Base-by-base conservation (phyloP, 225 moss, liverwort and hornwort species). In the Physcomitrellopsis africana region DNA sequence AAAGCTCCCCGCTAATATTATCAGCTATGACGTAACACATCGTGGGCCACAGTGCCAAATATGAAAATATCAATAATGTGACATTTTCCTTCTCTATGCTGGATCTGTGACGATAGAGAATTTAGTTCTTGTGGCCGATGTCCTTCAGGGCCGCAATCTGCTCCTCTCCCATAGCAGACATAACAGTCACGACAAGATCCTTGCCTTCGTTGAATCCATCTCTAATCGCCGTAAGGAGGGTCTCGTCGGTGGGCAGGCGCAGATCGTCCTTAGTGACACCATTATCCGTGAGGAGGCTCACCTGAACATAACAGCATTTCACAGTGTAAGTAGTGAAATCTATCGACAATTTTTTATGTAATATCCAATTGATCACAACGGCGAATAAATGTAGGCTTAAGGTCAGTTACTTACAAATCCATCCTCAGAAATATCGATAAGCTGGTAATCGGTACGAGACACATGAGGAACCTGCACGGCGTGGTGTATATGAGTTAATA, bases 121-220 rank as follows among this genome's bases (percentile, higher is more conserved):
- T 49, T 78, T 89, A 96, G 79, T 89, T 84, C 76, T 91, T 96
- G 24, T 75, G 88, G 16, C 96, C 96, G 7, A 96, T 79, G 70
- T 96, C 96, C 86, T 96, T 96, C 63, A 96, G 83, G 11, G 96
- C 92, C 17, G 88, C 90, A 53, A 96, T 94, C 96, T 96, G 96
- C 80, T 96, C 96, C 83, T 96, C 96, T 41, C 92, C 89, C 96
- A 96, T 96, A 1, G 96, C 92, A 19, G 96, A 81, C 96, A 96
- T 96, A 7, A 96, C 96, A 3, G 96, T 96, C 13, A 96, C 94
- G 0, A 92, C 94, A 10, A 96, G 91, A 59, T 96, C 96, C 62
- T 96, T 96, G 1, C 96, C 96, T 0, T 96, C 94, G 7, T 54
- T 51, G n/a, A 94, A 96, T 54, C 96, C 96, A 12, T 89, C 92